Evolutionary conservation across 2,329 filamentous ascomycete species (phyloP), one percentile per base, ranked within the genome.

Genomic region (Ilyonectria mors-panacis): DNA sequence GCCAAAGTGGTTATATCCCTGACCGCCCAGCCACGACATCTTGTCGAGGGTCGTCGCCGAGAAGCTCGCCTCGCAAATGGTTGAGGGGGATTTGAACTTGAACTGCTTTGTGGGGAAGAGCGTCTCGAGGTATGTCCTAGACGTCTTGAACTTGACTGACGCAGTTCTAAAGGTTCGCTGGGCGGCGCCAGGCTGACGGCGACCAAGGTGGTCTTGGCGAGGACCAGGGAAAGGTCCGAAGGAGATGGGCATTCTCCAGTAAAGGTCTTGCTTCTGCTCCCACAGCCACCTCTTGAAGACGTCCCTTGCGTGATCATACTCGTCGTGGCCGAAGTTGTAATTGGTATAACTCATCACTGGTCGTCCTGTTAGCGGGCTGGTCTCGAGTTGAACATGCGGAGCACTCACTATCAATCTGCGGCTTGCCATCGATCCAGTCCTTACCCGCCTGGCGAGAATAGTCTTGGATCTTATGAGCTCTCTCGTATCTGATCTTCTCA

Each of bases 21-120:
- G 78, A 2, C 89, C 89, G 6, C 87, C 88, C 0, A 92, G 83
- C 88, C 88, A 92, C 33, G 85, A 81, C 82, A 92, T 85, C 4
- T 87, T 85, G 50, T 81, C 76, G 5, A 88, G 77, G 1, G 81
- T 83, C 80, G 70, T 87, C 26, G 79, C 76, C 1, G 81, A 83
- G 69, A 85, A 79, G 59, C 80, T 85, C 1, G 83, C 85, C 9
- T 80, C 78, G 4, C 82, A 84, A 3, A 86, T 75, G 0, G 86
- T 88, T 0, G 81, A 78, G 3, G 82, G 83, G 1, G 84, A 86
- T 65, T 82, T 84, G 79, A 88, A 86, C 63, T 81, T 83, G 70
- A 88, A 78, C 0, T 84, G 84, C 0, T 82, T 79, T 0, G 85
- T 87, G 1, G 75, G 78, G 65, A 86, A 85, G 0, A 71, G 67